These are phyloP conservation scores for Macrophomina phaseolina DNA, from an alignment of 2,329 filamentous ascomycete genomes.

Conservation along the genomic window DNA sequence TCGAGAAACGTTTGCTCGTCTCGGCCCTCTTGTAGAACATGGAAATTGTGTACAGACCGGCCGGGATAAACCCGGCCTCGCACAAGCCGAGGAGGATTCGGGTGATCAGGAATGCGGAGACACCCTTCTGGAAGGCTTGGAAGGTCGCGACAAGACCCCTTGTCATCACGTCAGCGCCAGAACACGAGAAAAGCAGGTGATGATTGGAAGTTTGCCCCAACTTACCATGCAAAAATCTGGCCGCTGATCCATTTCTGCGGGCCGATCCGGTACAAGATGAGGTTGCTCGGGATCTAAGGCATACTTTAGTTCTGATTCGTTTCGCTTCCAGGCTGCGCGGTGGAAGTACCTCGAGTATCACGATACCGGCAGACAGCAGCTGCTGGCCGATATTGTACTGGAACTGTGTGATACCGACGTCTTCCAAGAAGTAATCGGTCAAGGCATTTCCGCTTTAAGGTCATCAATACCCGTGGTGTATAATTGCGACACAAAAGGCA, in stretches of 20 bases:
- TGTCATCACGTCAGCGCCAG: background rate
- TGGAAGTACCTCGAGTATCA: slow-evolving; percentile 44
- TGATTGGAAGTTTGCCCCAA: background rate
- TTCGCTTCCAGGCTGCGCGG: background rate
- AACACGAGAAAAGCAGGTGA: background rate
- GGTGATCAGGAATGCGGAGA: slow-evolving; percentile 56
- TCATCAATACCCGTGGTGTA: background rate
- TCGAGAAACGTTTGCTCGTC: slow-evolving; percentile 58
- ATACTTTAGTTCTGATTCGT: slow-evolving; percentile 29
- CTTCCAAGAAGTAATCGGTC: slow-evolving; percentile 59
- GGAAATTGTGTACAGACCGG: slow-evolving; percentile 57
- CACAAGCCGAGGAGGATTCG: slow-evolving; percentile 60
- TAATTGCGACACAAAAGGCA: background rate
- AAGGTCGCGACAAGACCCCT: slow-evolving; percentile 59
- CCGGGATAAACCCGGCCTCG: slow-evolving; percentile 63
- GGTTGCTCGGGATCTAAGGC: slow-evolving; percentile 56
- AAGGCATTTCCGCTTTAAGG: slow-evolving; percentile 57
- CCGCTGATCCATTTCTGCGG: slow-evolving; percentile 61
- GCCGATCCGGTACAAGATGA: slow-evolving; percentile 59
- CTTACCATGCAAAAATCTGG: slow-evolving; percentile 57
- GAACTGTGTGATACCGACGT: slow-evolving; percentile 57
- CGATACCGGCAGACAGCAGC: slow-evolving; percentile 58
- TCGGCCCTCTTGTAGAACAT: slow-evolving; percentile 63
- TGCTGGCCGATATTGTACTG: slow-evolving; percentile 63
- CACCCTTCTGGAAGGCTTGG: slow-evolving; percentile 58